Evolutionary conservation across 805 yeast species (phyloP), one percentile per base, ranked within the genome.

Genomic region (Yarrowia keelungensis): DNA sequence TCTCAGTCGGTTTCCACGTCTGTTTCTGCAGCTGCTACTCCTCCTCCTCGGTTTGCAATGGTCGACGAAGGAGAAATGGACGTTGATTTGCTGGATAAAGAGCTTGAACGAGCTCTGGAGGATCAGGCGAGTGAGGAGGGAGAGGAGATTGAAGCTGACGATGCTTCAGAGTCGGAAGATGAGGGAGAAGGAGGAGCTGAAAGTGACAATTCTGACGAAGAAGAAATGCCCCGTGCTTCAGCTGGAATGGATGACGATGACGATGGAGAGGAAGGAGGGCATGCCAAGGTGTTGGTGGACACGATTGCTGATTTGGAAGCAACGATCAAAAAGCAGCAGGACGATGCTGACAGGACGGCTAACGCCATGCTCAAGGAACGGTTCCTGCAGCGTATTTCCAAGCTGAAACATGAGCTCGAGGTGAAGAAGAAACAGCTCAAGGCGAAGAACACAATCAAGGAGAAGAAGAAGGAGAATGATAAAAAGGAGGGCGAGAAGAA

Each of bases 311-410:
- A 95, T 75, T 82, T 95, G 70, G 92, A 90, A 75, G 74, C 83
- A 15, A 92, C 94, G 0, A 89, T 95, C 65, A 86, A 84, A 68
- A 89, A 88, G 73, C 93, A 94, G 74, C 86, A 86, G 76, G 82
- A 83, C 56, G 92, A 90, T 73, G 85, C 91, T 61, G 86, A 83
- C 22, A 87, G 88, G 72, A 92, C 93, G 16, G 82, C 87, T 3
- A 92, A 92, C 75, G 93, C 94, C 73, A 89, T 94, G 79, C 84
- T 95, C 86, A 87, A 89, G 75, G 90, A 89, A 77, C 88, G 98
- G 79, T 90, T 93, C 76, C 83, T 88, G 73, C 95, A 90, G 72
- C 92, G 89, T 65, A 90, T 91, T 65, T 85, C 84, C 69, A 88
- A 93, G 70, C 83, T 95, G 75, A 88, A 87, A 77, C 87, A 88